Evolutionary conservation across 768 basidiomycete species (phyloP).

Genomic region (Xanthoconium purpureum): DNA sequence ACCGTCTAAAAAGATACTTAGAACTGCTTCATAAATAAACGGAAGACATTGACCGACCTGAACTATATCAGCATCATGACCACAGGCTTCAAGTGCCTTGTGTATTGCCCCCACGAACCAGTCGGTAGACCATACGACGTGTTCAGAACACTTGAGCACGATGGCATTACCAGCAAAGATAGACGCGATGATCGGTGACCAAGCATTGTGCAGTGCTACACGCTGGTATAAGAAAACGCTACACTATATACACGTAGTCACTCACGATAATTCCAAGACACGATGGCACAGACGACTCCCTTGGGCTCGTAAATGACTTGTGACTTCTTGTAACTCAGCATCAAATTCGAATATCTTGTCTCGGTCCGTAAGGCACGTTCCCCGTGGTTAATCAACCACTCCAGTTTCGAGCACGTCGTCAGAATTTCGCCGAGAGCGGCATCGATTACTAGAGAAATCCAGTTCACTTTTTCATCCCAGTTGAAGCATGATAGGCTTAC

Average conservation of each 20-base stretch:
- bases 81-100: slow-evolving; percentile 73
- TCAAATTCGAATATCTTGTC: slow-evolving; percentile 59
- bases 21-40: not conserved
- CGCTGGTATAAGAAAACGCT: not conserved
- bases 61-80: slow-evolving; percentile 85
- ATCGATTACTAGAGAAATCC: slow-evolving; percentile 66
- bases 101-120: slow-evolving; percentile 82
- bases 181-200: slow-evolving; percentile 89
- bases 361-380: slow-evolving; percentile 75
- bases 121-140: slow-evolving; percentile 86
- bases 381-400: slow-evolving; percentile 87
- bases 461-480: not conserved
- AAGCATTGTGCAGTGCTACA: slow-evolving; percentile 86
- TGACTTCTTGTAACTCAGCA: slow-evolving; percentile 74
- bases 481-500: slow-evolving; percentile 42
- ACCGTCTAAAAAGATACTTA: slow-evolving; percentile 50
- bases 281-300: slow-evolving; percentile 88
- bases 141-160: slow-evolving; percentile 89
- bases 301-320: slow-evolving; percentile 85
- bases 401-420: slow-evolving; percentile 91
- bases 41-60: slow-evolving; percentile 50
- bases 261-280: slow-evolving; percentile 94
- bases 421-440: slow-evolving; percentile 93
- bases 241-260: not conserved
- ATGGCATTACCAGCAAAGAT: slow-evolving; percentile 89